Conservation (phyloP, 768 basidiomycete genomes). For the Tricholoma bakamatsutake region DNA sequence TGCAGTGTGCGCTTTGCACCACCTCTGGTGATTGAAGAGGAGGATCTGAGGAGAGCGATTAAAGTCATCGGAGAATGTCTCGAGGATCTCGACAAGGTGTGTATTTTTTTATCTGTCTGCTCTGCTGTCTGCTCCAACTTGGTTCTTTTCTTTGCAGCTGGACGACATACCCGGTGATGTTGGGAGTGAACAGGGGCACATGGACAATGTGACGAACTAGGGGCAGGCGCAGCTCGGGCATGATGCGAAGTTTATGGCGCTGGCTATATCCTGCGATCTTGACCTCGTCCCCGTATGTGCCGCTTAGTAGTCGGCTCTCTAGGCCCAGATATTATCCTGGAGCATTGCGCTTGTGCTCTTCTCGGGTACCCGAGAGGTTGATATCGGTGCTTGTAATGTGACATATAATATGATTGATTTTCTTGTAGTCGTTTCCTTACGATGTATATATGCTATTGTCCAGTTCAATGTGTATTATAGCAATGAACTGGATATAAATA, state of each 20-base stretch:
- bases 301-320: background rate
- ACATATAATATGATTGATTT: background rate
- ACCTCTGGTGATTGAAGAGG: slow-evolving; percentile 90
- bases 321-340: background rate
- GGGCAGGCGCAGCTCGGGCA: background rate
- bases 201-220: slow-evolving; percentile 19
- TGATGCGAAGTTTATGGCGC: background rate
- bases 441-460: background rate
- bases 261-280: background rate
- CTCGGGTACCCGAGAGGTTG: background rate
- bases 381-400: background rate
- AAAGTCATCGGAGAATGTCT: slow-evolving; percentile 72
- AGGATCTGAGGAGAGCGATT: slow-evolving; percentile 71
- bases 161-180: slow-evolving; percentile 57
- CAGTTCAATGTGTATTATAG: too few relatives aligned
- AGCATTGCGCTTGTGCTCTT: background rate
- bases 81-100: slow-evolving; percentile 72
- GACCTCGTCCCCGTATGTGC: background rate
- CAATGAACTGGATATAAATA: too few relatives aligned
- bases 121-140: background rate
- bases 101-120: slow-evolving; percentile 14
- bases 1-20: slow-evolving; percentile 92
- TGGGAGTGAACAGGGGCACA: slow-evolving; percentile 54
- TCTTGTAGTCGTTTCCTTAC: background rate
- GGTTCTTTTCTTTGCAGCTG: slow-evolving; percentile 18